Conservation (phyloP, 2,329 filamentous ascomycete species). For the Ceratocystis alfenasii region DNA sequence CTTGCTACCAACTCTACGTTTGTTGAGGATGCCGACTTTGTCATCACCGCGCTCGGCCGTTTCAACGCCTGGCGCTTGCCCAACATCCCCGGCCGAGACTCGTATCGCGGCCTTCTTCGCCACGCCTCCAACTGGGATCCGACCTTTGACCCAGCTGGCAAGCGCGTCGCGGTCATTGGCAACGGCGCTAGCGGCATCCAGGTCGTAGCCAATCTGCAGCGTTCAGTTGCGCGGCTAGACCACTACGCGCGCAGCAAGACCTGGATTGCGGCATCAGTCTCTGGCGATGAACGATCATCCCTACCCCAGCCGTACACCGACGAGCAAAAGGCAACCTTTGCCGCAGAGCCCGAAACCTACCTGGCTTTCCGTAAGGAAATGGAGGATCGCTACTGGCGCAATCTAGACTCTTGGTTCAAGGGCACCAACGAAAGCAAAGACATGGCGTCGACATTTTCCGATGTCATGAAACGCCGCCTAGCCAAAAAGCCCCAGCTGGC, state of each 20-base stretch:
- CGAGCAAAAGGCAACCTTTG: slow-evolving; percentile 44
- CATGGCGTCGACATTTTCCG: slow-evolving; percentile 36
- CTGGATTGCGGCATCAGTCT: slow-evolving; percentile 55
- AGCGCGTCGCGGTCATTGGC: slow-evolving; percentile 48
- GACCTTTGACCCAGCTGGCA: slow-evolving; percentile 37
- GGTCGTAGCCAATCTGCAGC: slow-evolving; percentile 41
- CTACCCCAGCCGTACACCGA: slow-evolving; percentile 46
- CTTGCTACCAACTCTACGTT: slow-evolving; percentile 29
- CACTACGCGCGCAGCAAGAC: slow-evolving; percentile 54
- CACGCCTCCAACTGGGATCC: slow-evolving; percentile 52
- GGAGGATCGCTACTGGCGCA: slow-evolving; percentile 51
- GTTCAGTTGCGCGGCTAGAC: slow-evolving; percentile 40
- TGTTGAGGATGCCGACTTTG: slow-evolving; percentile 43
- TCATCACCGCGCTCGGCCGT: slow-evolving; percentile 51
- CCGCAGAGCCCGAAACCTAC: slow-evolving; percentile 47
- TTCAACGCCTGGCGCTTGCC: slow-evolving; percentile 56
- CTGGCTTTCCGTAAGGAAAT: slow-evolving; percentile 45
- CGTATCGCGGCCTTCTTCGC: slow-evolving; percentile 44
- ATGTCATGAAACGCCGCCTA: slow-evolving; percentile 44
- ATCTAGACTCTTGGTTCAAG: slow-evolving; percentile 44
- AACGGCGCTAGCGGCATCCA: slow-evolving; percentile 52
- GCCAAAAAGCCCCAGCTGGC: slow-evolving; percentile 44
- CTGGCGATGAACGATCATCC: slow-evolving; percentile 41
- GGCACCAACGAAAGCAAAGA: slow-evolving; percentile 39
- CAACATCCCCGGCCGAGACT: slow-evolving; percentile 44